These are phyloP conservation scores for Blumeriella jaapii DNA, from an alignment of 2,329 filamentous ascomycete species.

Conservation along the genomic window DNA sequence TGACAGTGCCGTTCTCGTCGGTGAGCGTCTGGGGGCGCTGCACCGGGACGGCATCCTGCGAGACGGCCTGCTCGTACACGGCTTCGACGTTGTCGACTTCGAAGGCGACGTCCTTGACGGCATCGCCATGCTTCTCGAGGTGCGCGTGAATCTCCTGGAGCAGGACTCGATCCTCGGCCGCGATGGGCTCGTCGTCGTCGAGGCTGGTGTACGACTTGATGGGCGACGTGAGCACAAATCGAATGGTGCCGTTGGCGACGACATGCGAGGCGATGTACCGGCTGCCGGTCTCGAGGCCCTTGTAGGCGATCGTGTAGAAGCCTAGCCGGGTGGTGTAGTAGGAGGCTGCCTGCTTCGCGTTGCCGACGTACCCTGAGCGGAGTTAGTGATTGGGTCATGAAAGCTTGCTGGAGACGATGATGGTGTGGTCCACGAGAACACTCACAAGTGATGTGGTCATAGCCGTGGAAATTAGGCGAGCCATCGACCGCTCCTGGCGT, in stretches of 20 bases:
- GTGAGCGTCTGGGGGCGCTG: constrained; percentile 42
- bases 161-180: constrained; percentile 49
- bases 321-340: constrained; percentile 85
- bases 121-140: constrained; percentile 80
- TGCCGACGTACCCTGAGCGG: constrained; percentile 68
- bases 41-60: constrained; percentile 50
- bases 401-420: background rate
- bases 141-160: constrained; percentile 71
- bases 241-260: constrained; percentile 62
- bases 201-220: constrained; percentile 49
- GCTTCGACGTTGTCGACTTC: constrained; percentile 82
- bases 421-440: background rate
- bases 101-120: constrained; percentile 90
- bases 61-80: constrained; percentile 65
- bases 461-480: constrained; percentile 59
- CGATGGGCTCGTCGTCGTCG: constrained; percentile 48
- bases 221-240: constrained; percentile 77
- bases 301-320: constrained; percentile 72
- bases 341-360: constrained; percentile 86
- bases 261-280: constrained; percentile 76
- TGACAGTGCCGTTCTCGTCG: constrained; percentile 55
- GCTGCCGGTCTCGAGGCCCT: constrained; percentile 78
- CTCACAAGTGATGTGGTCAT: constrained; percentile 65
- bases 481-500: constrained; percentile 43
- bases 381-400: background rate